Evolutionary conservation across 306 rosid species (phyloP).

Genomic region (Ormosia emarginata): DNA sequence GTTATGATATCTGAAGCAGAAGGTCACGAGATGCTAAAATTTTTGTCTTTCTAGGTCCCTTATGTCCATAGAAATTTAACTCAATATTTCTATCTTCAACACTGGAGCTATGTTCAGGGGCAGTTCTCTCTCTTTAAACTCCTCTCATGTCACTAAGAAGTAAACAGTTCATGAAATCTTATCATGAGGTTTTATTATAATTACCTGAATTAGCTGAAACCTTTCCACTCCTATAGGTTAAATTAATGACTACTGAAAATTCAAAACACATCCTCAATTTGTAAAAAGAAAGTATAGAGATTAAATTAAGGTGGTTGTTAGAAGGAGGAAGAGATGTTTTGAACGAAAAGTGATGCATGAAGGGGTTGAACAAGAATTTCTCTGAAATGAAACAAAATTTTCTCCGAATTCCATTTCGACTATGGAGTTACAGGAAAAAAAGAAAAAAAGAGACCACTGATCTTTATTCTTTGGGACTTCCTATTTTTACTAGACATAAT

Average conservation of each 20-base stretch:
- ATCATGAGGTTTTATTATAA: background rate
- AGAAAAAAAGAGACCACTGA: no score
- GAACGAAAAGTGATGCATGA: no score
- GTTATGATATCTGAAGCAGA: background rate
- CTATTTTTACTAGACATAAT: no score
- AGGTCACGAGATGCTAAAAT: conserved; percentile 3
- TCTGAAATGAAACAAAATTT: no score
- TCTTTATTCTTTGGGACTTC: no score
- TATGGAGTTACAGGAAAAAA: no score
- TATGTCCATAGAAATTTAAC: background rate
- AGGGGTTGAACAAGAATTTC: no score
- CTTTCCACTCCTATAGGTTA: background rate
- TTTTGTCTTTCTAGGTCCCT: conserved; percentile 3
- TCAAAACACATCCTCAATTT: background rate
- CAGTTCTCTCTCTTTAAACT: no score
- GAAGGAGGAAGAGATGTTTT: background rate
- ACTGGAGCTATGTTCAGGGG: no score
- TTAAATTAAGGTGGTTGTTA: background rate
- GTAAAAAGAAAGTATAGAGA: background rate
- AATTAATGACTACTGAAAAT: background rate
- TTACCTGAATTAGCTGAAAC: background rate
- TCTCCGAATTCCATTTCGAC: no score
- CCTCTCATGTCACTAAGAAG: background rate
- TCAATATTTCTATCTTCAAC: no score
- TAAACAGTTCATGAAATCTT: background rate